These are phyloP conservation scores for Acer saccharum DNA, from an alignment of 345 rosid species.

Conservation along the genomic window DNA sequence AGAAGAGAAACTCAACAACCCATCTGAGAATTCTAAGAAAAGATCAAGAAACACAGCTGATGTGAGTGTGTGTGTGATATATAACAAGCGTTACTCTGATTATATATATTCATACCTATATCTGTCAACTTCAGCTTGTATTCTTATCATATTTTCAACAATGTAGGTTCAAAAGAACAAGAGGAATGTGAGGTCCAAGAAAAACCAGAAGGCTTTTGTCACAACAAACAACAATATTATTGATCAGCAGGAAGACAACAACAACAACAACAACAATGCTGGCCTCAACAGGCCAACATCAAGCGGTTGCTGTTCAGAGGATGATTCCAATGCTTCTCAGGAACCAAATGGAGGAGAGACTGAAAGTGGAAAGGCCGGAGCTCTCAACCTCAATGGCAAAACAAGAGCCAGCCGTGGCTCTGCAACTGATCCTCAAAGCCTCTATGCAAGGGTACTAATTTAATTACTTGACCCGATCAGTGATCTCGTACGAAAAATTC, in stretches of 20 bases:
- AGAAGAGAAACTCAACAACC: constrained; percentile 34
- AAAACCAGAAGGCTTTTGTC: constrained; percentile 33
- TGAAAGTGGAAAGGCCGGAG: constrained; percentile 33
- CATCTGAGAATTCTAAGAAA: constrained; percentile 51
- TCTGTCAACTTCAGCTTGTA: constrained; percentile 4
- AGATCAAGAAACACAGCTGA: constrained; percentile 46
- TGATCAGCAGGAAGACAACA: constrained; percentile 30
- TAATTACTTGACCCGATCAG: background rate
- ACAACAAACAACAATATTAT: constrained; percentile 27
- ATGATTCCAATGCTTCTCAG: constrained; percentile 50
- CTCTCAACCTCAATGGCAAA: constrained; percentile 61
- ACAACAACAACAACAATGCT: constrained; percentile 11
- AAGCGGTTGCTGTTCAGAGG: constrained; percentile 59
- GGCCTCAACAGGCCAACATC: constrained; percentile 32
- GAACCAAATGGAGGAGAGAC: constrained; percentile 40
- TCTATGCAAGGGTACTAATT: constrained; percentile 70
- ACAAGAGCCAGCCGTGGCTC: constrained; percentile 78
- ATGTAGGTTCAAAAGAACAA: constrained; percentile 45
- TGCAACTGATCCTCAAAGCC: constrained; percentile 83
- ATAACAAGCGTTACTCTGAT: background rate
- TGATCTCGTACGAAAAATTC: too few relatives aligned
- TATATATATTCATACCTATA: background rate
- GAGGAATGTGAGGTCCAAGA: constrained; percentile 43
- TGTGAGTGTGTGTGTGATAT: constrained; percentile 41
- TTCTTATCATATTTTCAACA: constrained; percentile 16